phyloP scores from a whole-genome alignment of 352 stramenopile species.

The Globisporangium echinulatum region DNA sequence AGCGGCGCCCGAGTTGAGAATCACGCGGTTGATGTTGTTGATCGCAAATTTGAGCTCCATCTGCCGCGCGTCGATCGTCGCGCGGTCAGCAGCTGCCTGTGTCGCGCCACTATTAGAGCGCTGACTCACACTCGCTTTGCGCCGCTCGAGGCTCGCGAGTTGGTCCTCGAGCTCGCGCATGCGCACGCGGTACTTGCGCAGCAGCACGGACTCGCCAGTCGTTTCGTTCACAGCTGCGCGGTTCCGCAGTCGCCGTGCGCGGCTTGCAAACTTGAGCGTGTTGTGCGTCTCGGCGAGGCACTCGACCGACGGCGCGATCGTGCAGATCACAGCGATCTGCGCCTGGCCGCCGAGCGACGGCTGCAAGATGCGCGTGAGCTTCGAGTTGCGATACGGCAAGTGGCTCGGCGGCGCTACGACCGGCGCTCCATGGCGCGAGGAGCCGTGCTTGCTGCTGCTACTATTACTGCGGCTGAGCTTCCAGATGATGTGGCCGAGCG shows the following conservation, averaged over 20 bases:
- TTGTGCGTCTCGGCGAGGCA: conserved; percentile 93
- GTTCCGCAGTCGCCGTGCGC: conserved; percentile 91
- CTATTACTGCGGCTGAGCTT: conserved; percentile 74
- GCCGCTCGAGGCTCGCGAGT: conserved; percentile 44
- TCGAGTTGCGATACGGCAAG: conserved; percentile 97
- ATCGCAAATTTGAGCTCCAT: conserved; percentile 74
- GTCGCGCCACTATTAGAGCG: too few relatives aligned
- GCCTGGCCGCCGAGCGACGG: conserved; percentile 94
- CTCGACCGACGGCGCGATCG: conserved; percentile 89
- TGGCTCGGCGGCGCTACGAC: conserved; percentile 34
- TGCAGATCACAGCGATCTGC: conserved; percentile 96
- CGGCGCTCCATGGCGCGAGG: background rate
- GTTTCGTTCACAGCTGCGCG: conserved; percentile 88
- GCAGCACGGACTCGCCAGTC: conserved; percentile 52
- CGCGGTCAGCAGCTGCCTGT: background rate
- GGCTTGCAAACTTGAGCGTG: conserved; percentile 95
- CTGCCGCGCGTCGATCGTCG: conserved; percentile 46
- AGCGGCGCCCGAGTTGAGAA: conserved; percentile 55
- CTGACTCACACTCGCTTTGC: conserved; percentile 21
- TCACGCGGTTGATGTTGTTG: conserved; percentile 76
- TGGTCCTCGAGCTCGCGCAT: conserved; percentile 65
- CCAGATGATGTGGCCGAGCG: conserved; percentile 92
- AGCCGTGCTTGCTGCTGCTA: conserved; percentile 14
- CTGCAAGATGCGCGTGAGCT: conserved; percentile 97
- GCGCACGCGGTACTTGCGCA: conserved; percentile 60